A percentile compares a stretch with the other conserved stretches of the same genome.
phyloP scores from a whole-genome alignment of 2,329 filamentous ascomycete species.

The Fusarium nodosum region DNA sequence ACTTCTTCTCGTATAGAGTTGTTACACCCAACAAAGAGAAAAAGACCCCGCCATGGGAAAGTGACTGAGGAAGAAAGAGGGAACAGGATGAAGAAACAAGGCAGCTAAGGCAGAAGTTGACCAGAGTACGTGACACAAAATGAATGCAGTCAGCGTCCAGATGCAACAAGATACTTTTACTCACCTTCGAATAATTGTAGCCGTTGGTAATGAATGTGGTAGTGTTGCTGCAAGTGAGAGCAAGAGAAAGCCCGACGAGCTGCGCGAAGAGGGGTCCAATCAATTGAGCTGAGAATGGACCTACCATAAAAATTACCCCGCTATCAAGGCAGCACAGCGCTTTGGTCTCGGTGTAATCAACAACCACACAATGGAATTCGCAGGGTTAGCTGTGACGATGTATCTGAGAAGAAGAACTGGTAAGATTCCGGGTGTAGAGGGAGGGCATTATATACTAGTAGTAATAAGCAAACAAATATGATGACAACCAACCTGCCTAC shows the following conservation, averaged over 20 bases:
- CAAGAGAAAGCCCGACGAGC: constrained; percentile 28
- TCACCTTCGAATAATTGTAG: constrained; percentile 46
- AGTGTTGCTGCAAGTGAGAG: constrained; percentile 44
- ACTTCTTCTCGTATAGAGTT: constrained; percentile 27
- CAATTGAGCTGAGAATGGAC: constrained; percentile 37
- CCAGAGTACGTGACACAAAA: constrained; percentile 24
- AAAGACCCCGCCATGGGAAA: constrained; percentile 37
- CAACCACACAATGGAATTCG: background rate
- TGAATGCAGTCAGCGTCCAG: constrained; percentile 41
- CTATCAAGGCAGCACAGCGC: constrained; percentile 37
- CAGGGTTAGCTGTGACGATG: background rate
- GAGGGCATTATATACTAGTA: background rate
- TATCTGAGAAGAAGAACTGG: background rate
- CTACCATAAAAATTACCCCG: constrained; percentile 47
- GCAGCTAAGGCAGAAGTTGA: constrained; percentile 39
- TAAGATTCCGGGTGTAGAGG: background rate
- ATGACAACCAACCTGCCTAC: background rate
- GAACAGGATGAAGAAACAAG: constrained; percentile 21
- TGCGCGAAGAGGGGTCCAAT: constrained; percentile 46
- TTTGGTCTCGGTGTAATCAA: constrained; percentile 21
- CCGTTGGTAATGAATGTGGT: constrained; percentile 30
- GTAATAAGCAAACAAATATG: constrained; percentile 9
- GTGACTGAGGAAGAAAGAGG: constrained; percentile 3
- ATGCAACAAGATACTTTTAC: constrained; percentile 39
- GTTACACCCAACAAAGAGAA: constrained; percentile 30